These are phyloP conservation scores for Lactarius sanguifluus DNA, from an alignment of 768 basidiomycete species.

Conservation along the genomic window DNA sequence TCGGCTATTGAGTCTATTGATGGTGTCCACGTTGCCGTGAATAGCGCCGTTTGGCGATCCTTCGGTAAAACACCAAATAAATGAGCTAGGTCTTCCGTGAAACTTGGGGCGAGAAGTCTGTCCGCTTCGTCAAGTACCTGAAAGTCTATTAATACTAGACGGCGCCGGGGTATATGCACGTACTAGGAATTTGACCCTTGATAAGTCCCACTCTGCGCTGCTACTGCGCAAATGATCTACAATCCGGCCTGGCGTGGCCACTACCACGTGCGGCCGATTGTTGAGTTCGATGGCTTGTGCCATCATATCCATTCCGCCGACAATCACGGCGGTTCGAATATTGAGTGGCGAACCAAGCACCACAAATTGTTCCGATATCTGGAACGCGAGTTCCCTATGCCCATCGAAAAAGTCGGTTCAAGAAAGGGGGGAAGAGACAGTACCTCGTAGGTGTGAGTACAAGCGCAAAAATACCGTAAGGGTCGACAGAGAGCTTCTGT, in stretches of 20 bases:
- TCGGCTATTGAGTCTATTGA: slow-evolving; percentile 78
- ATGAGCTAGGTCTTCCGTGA: slow-evolving; percentile 78
- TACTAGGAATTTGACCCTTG: slow-evolving; percentile 82
- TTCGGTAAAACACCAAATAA: slow-evolving; percentile 76
- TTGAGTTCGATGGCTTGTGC: slow-evolving; percentile 84
- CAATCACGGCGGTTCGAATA: slow-evolving; percentile 81
- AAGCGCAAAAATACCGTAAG: slow-evolving; percentile 92
- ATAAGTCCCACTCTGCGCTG: slow-evolving; percentile 78
- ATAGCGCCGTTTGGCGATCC: slow-evolving; percentile 93
- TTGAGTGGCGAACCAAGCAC: slow-evolving; percentile 84
- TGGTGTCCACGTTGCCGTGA: slow-evolving; percentile 91
- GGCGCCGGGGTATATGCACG: slow-evolving; percentile 31
- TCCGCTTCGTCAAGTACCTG: slow-evolving; percentile 98
- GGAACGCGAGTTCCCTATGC: slow-evolving; percentile 91
- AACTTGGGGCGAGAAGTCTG: slow-evolving; percentile 84
- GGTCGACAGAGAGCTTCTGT: slow-evolving; percentile 82
- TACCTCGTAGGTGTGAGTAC: slow-evolving; percentile 95
- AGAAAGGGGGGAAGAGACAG: slow-evolving; percentile 14
- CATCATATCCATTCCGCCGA: slow-evolving; percentile 99
- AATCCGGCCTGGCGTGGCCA: slow-evolving; percentile 94
- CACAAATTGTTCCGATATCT: slow-evolving; percentile 94
- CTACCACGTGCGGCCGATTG: slow-evolving; percentile 85
- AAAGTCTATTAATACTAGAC: background rate
- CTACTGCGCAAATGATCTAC: slow-evolving; percentile 85
- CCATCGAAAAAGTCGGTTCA: background rate